Conservation (phyloP, 2,329 filamentous ascomycete species). For the Claviceps capensis region DNA sequence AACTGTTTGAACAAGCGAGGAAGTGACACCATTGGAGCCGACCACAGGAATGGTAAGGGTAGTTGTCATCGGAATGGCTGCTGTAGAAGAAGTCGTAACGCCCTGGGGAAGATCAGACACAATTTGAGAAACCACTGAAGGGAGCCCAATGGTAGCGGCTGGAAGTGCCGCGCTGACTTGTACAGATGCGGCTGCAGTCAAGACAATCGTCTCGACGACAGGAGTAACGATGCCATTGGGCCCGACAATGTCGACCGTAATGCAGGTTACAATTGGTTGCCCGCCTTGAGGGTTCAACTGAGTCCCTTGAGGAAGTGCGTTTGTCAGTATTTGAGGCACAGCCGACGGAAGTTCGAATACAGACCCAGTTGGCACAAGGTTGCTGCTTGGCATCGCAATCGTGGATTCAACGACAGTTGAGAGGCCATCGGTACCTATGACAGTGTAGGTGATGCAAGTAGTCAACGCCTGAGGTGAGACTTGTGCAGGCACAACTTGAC, state of each 20-base stretch:
- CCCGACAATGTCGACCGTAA: slow-evolving; percentile 19
- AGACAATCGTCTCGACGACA: slow-evolving; percentile 14
- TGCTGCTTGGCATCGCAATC: slow-evolving; percentile 13
- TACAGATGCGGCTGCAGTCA: slow-evolving; percentile 7
- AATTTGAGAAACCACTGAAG: slow-evolving; percentile 10
- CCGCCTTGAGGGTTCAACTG: slow-evolving; percentile 7
- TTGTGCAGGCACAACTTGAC: background rate
- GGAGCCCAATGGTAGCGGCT: slow-evolving; percentile 8
- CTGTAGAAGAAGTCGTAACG: slow-evolving; percentile 5
- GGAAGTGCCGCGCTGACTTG: slow-evolving; percentile 6
- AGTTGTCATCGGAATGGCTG: slow-evolving; percentile 12
- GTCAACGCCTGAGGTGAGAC: slow-evolving; percentile 8
- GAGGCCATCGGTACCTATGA: slow-evolving; percentile 15
- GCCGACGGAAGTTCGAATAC: slow-evolving; percentile 8
- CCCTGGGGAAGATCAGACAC: slow-evolving; percentile 11
- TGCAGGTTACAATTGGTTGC: slow-evolving; percentile 14
- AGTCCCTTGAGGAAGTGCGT: slow-evolving; percentile 9
- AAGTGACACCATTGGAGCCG: slow-evolving; percentile 18
- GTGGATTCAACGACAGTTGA: slow-evolving; percentile 19
- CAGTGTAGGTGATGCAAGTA: slow-evolving; percentile 18
- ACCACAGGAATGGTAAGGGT: slow-evolving; percentile 18
- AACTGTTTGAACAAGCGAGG: slow-evolving; percentile 19
- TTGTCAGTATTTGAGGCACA: slow-evolving; percentile 6
- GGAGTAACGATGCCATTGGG: slow-evolving; percentile 19
- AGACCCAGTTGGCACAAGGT: slow-evolving; percentile 9